Evolutionary conservation across 441 rosid species (phyloP).

Genomic region (Raphanus hybrid): DNA sequence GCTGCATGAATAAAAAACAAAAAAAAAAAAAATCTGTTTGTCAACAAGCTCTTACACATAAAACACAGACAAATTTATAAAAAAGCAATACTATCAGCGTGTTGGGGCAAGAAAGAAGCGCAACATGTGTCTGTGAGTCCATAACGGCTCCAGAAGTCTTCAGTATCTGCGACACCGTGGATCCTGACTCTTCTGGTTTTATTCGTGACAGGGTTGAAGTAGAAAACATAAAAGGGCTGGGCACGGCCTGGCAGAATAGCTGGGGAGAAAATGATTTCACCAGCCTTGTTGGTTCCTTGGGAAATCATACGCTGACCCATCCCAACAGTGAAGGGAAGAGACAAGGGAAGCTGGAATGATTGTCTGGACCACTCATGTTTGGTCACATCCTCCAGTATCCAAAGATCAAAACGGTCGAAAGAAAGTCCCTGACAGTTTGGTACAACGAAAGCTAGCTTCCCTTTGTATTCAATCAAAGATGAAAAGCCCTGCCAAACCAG

Average conservation of each 20-base stretch:
- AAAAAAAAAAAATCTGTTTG: no score
- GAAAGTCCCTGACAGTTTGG: background rate
- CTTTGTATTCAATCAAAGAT: background rate
- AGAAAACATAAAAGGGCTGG: background rate
- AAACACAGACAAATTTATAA: no score
- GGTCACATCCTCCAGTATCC: slow-evolving; percentile 15
- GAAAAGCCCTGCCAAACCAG: background rate
- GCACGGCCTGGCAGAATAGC: background rate
- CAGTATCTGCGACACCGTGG: background rate
- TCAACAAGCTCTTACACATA: no score
- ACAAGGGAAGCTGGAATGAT: slow-evolving; percentile 2
- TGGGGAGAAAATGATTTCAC: background rate
- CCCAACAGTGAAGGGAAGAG: background rate
- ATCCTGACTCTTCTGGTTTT: background rate
- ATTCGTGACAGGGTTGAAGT: background rate
- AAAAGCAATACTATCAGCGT: background rate
- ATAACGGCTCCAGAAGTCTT: background rate
- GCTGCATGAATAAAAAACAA: no score
- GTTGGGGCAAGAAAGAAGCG: background rate
- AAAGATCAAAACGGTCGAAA: background rate
- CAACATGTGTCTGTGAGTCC: background rate
- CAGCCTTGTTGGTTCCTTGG: background rate
- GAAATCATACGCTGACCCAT: background rate
- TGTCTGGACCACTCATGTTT: slow-evolving; percentile 13
- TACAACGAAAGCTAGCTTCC: slow-evolving; percentile 1